Base-by-base conservation (phyloP, 2,329 filamentous ascomycete species). In the Eutypa lata region DNA sequence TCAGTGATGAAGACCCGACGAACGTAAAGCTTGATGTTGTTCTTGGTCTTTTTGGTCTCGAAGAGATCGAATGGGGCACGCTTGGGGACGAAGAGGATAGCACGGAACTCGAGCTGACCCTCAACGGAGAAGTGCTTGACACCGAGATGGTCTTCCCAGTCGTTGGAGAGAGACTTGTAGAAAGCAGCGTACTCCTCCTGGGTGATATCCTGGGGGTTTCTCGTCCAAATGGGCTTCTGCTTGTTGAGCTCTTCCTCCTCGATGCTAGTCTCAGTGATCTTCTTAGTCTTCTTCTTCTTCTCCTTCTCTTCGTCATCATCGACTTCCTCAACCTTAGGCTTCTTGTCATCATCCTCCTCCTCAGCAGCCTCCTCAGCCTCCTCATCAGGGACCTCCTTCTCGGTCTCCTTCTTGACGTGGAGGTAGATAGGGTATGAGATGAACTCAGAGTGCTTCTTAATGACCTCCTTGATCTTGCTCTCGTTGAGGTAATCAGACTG, bases 401-500 rank as follows among this genome's bases (percentile, higher is more conserved):
- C 94, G 63, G 88, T 92, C 90, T 99, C 94, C 89, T 99, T 99
- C 76, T 89, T 79, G 71, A 99, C 92, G 82, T 99, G 94, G 65
- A 99, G 93, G 86, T 97, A 99, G 88, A 99, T 99, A 72, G 94
- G 94, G 86, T 99, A 99, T 49, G 94, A 97, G 83, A 99, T 99
- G 86, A 99, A 99, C 83, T 99, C 94, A 73, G 94, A 97, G 89
- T 99, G 94, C 90, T 99, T 99, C 91, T 97, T 97, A 84, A 99
- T 92, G 64, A 99, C 93, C 84, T 99, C 94, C 90, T 99, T 99
- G 84, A 99, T 89, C 85, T 93, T 94, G 83, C 84, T 84, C 89
- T 99, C 94, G 78, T 97, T 95, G 65, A 97, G 83, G 87, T 96
- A 99, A 76, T 97, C 94, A 62, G 82, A 83, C 84, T 99, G 94